Evolutionary conservation across 2,329 filamentous ascomycete species (phyloP), one percentile per base, ranked within the genome.

Genomic region (Thyridium curvatum): DNA sequence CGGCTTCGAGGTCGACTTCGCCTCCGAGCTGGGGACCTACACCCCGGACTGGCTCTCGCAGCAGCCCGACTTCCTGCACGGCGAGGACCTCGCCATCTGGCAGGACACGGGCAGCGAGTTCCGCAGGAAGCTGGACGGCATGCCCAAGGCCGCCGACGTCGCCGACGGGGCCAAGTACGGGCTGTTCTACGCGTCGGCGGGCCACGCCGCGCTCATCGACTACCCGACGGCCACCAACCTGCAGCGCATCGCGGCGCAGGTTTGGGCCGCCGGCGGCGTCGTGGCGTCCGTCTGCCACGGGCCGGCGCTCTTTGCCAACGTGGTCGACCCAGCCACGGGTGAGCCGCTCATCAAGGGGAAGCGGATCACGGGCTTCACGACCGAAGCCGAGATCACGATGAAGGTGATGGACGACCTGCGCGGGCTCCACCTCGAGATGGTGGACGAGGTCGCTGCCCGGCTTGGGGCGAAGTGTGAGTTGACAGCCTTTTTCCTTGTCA

Each of bases 1-100:
- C 4, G 68, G 66, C 12, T 69, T 72, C 47, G 62, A 67, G 39
- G 66, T 70, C 35, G 66, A 71, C 43, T 55, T 71, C 18, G 58
- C 59, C 15, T 69, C 66, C 5, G 67, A 71, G 45, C 68, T 59
- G 4, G 66, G 68, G 30, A 56, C 42, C 3, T 71, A 65, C 49
- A 58, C 51, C 0, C 53, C 62, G 1, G 68, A 71, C 50, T 67
- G 64, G 65, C 58, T 70, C 15, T 65, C 59, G 10, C 54, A 60
- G 34, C 59, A 65, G 40, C 53, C 56, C 2, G 63, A 66, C 36
- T 70, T 61, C 42, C 53, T 71, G 14, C 56, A 54, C 26, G 64
- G 59, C 37, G 52, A 58, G 2, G 65, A 69, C 45, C 49, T 56
- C 4, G 44, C 49, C 15, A 55, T 51, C 38, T 71, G 61, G 63